Evolutionary conservation across 2,329 filamentous ascomycete genomes (phyloP).

Genomic region (Sclerotinia nivalis): DNA sequence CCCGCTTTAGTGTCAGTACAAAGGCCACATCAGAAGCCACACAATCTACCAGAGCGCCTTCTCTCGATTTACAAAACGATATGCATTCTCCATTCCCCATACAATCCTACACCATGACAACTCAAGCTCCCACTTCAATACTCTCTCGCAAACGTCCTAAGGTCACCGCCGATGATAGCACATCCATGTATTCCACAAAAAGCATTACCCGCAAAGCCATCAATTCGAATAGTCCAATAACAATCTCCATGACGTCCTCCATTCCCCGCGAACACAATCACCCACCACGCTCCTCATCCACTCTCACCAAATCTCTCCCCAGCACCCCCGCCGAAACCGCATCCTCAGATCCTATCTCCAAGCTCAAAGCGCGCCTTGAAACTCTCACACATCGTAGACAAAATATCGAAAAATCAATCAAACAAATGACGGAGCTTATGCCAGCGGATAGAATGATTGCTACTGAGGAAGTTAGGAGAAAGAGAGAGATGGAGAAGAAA

Average conservation of each 20-base stretch:
- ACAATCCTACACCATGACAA: slow-evolving; percentile 12
- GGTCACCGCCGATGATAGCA: slow-evolving; percentile 22
- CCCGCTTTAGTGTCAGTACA: slow-evolving; percentile 41
- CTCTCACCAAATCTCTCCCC: slow-evolving; percentile 56
- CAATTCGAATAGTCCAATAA: slow-evolving; percentile 33
- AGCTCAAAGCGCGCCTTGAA: slow-evolving; percentile 65
- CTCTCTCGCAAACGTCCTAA: slow-evolving; percentile 39
- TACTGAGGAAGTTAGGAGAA: slow-evolving; percentile 62
- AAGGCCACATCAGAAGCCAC: slow-evolving; percentile 38
- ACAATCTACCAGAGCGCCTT: slow-evolving; percentile 35
- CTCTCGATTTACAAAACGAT: slow-evolving; percentile 21
- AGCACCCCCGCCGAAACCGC: slow-evolving; percentile 60
- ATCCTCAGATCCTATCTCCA: slow-evolving; percentile 63
- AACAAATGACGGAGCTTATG: slow-evolving; percentile 77
- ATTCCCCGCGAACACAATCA: slow-evolving; percentile 7
- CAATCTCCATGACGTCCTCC: slow-evolving; percentile 36
- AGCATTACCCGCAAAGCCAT: slow-evolving; percentile 37
- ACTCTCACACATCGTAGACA: slow-evolving; percentile 65
- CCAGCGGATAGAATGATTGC: slow-evolving; percentile 68
- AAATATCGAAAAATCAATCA: slow-evolving; percentile 72
- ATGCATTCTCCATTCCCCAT: slow-evolving; percentile 24
- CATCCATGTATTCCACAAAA: slow-evolving; percentile 23
- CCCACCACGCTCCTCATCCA: slow-evolving; percentile 1
- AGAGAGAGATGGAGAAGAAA: slow-evolving; percentile 55
- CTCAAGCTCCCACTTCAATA: slow-evolving; percentile 31